Evolutionary conservation across 2,329 filamentous ascomycete species (phyloP).

Genomic region (Cladosporium sp.): DNA sequence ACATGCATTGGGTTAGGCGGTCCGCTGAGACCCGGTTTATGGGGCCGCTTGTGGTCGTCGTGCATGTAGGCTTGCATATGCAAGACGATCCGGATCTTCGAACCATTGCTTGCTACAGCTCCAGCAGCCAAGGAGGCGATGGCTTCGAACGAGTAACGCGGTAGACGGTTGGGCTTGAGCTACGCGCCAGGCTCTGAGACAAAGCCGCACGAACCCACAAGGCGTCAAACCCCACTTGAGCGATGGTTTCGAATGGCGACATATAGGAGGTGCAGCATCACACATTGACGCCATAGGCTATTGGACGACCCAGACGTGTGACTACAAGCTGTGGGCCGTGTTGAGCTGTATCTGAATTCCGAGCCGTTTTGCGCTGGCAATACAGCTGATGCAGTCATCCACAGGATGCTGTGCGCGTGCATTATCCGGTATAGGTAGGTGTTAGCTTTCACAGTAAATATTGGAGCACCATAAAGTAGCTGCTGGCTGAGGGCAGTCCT

Average conservation of each 20-base stretch:
- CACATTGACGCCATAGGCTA: neutral
- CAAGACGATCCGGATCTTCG: too few relatives aligned
- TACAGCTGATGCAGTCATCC: neutral
- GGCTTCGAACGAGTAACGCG: too few relatives aligned
- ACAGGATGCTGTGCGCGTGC: too few relatives aligned
- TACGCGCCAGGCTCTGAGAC: neutral
- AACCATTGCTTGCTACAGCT: too few relatives aligned
- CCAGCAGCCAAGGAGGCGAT: too few relatives aligned
- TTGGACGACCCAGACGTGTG: neutral
- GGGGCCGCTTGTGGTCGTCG: neutral
- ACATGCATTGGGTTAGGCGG: neutral
- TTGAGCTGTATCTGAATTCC: neutral
- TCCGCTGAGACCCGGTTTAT: neutral
- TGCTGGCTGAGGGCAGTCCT: too few relatives aligned
- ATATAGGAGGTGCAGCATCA: too few relatives aligned
- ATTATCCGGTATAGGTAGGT: too few relatives aligned
- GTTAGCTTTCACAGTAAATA: too few relatives aligned
- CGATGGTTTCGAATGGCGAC: too few relatives aligned
- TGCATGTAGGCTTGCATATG: neutral
- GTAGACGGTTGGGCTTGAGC: neutral
- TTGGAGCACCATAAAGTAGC: too few relatives aligned
- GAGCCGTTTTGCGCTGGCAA: neutral
- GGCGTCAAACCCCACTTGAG: neutral
- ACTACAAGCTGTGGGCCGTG: neutral
- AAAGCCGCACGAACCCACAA: neutral